These are phyloP conservation scores for Geotrichum australiense DNA, from an alignment of 1,139 yeast species.

Conservation along the genomic window DNA sequence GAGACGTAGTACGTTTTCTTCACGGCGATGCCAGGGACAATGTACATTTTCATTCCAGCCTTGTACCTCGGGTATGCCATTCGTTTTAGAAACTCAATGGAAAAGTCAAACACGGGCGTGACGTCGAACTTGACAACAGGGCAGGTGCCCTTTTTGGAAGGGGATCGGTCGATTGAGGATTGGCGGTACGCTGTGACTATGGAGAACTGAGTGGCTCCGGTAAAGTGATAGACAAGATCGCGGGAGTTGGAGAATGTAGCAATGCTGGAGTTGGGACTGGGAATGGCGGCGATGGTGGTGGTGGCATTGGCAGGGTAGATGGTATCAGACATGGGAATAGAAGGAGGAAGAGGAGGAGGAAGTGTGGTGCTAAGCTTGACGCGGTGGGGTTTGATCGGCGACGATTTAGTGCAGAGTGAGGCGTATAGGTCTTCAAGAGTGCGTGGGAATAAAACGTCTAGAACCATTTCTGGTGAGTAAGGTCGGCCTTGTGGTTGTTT, in stretches of 20 bases:
- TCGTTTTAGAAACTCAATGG: slow-evolving; percentile 16
- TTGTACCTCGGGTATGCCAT: slow-evolving; percentile 19
- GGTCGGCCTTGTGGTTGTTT: slow-evolving; percentile 17
- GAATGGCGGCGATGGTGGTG: slow-evolving; percentile 2
- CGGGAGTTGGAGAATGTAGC: slow-evolving; percentile 12
- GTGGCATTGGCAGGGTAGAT: slow-evolving; percentile 1
- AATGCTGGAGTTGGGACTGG: not conserved
- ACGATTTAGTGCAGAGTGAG: slow-evolving; percentile 13
- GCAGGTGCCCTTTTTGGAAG: slow-evolving; percentile 17
- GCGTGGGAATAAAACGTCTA: slow-evolving; percentile 15
- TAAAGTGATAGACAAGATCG: slow-evolving; percentile 11
- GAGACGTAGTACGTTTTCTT: slow-evolving; percentile 10
- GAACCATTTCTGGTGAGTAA: slow-evolving; percentile 15
- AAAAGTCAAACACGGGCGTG: slow-evolving; percentile 14
- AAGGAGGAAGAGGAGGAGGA: slow-evolving; percentile 7
- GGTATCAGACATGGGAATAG: slow-evolving; percentile 6
- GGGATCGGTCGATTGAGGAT: slow-evolving; percentile 12
- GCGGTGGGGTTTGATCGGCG: slow-evolving; percentile 7
- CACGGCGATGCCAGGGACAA: slow-evolving; percentile 8
- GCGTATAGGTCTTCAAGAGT: slow-evolving; percentile 12
- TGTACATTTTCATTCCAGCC: slow-evolving; percentile 17
- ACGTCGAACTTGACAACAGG: slow-evolving; percentile 18
- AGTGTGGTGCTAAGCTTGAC: slow-evolving; percentile 9
- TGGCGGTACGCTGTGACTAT: slow-evolving; percentile 16
- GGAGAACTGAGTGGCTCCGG: slow-evolving; percentile 11